phyloP scores from a whole-genome alignment of 176 grass and related monocot species.

The Carex kokanica region DNA sequence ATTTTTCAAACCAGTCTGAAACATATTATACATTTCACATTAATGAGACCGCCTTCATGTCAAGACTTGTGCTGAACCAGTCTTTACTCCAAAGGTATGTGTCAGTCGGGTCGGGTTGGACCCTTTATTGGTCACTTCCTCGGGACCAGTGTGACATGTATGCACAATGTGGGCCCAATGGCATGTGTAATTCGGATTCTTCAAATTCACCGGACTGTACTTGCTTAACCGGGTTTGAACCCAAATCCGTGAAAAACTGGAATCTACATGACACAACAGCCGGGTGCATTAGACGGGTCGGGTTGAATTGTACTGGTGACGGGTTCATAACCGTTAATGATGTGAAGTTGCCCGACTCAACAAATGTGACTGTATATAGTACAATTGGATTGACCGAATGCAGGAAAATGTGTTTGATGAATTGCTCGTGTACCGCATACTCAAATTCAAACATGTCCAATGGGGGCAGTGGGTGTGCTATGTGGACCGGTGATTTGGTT shows the following conservation, averaged over 20 bases:
- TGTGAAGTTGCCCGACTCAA: conserved; percentile 68
- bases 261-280: conserved; percentile 38
- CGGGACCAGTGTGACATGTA: conserved; percentile 61
- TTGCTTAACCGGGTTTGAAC: conserved; percentile 55
- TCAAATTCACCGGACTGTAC: conserved; percentile 29
- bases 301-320: conserved; percentile 53
- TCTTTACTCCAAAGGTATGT: conserved; percentile 51
- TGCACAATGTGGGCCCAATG: conserved; percentile 54
- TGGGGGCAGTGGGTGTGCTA: conserved; percentile 57
- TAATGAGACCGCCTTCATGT: conserved; percentile 17
- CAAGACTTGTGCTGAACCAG: conserved; percentile 58
- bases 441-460: conserved; percentile 43
- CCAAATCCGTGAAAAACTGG: conserved; percentile 49
- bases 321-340: conserved; percentile 40
- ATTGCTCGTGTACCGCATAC: conserved; percentile 72
- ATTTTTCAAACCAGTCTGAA: conserved; percentile 41
- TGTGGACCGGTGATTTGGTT: conserved; percentile 46
- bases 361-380: conserved; percentile 41
- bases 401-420: conserved; percentile 45
- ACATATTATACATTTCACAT: conserved; percentile 50
- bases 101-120: conserved; percentile 49
- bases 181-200: conserved; percentile 40
- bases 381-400: conserved; percentile 46
- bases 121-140: conserved; percentile 55
- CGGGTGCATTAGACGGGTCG: conserved; percentile 52